These are phyloP conservation scores for Pseudonectria buxi DNA, from an alignment of 2,329 filamentous ascomycete species.

Conservation along the genomic window DNA sequence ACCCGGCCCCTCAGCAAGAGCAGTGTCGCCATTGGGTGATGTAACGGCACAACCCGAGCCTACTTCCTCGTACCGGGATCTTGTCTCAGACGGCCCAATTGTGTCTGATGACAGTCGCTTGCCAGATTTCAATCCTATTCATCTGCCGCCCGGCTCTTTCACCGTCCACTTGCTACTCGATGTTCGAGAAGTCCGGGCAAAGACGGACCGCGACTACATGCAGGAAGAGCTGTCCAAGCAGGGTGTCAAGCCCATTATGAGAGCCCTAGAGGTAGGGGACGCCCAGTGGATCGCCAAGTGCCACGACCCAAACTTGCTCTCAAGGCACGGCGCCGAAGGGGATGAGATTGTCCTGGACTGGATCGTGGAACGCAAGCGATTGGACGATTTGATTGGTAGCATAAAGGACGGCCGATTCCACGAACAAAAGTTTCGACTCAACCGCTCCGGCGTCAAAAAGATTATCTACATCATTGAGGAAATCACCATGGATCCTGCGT, in stretches of 20 bases:
- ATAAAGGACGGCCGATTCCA: conserved; percentile 79
- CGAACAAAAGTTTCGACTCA: conserved; percentile 77
- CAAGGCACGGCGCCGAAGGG: conserved; percentile 52
- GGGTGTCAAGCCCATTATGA: conserved; percentile 59
- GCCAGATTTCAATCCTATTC: conserved; percentile 51
- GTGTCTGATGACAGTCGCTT: conserved; percentile 26
- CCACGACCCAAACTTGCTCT: conserved; percentile 50
- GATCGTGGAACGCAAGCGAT: conserved; percentile 73
- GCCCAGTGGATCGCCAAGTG: conserved; percentile 74
- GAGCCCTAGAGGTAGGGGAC: conserved; percentile 66
- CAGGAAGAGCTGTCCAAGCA: conserved; percentile 62
- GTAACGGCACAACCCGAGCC: conserved; percentile 4
- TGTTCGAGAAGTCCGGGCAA: conserved; percentile 65
- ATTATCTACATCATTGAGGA: conserved; percentile 76
- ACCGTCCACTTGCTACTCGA: conserved; percentile 68
- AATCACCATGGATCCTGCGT: conserved; percentile 51
- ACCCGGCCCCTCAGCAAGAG: conserved; percentile 3
- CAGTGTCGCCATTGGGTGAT: conserved; percentile 12
- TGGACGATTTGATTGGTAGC: conserved; percentile 72
- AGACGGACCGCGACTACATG: conserved; percentile 70
- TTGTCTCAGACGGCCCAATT: conserved; percentile 34
- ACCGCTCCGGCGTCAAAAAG: conserved; percentile 65
- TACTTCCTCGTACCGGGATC: conserved; percentile 27
- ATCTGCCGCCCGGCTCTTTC: conserved; percentile 58
- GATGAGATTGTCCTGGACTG: conserved; percentile 71